Evolutionary conservation across 306 rosid species (phyloP), one percentile per base, ranked within the genome.

Genomic region (Ormosia emarginata): DNA sequence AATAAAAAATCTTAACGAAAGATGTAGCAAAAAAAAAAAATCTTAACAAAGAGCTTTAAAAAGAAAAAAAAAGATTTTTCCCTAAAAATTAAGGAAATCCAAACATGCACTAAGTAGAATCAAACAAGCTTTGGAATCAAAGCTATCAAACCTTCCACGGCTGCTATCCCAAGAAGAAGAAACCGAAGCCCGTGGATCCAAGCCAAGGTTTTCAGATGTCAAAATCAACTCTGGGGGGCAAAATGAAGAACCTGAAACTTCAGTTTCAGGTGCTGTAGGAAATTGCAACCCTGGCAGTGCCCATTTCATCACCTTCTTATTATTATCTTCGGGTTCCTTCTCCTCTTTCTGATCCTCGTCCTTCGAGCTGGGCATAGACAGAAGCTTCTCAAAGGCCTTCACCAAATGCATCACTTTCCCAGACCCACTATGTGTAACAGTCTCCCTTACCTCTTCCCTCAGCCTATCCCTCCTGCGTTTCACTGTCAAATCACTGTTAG

Each of bases 321-420:
- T 75, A 30, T 59, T 55, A 83, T 40, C 75, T 50, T 8, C 15
- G 33, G 52, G 39, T n/a, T 85, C 79, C 65, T 71, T 70, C 43
- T 78, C 87, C 61, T 18, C 47, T 5, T 79, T 84, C 72, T 63
- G 34, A 66, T 83, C 89, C 0, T 68, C 78, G 0, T 79, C 92
- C 46, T 91, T 90, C 2, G 85, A 44, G 29, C 15, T 65, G 1
- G 93, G 94, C 41, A 85, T 71, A 49, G 91, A 63, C 7, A 88
- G 81, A 61, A 93, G 88, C 79, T 87, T 93, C 92, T 96, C 99
- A 67, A 96, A 96, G 6, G 99, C 99, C 81, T 82, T 81, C 15
- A 93, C 97, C 86, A 96, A 83, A 82, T 87, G 89, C 97, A 64
- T 84, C 56, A 96, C 99, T 53, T 75, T 90, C 59, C 99, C 99